A percentile compares a stretch with the other conserved stretches of the same genome.
Conservation (phyloP, 1,284 basidiomycete genomes). For the Ustilago cynodontis region DNA sequence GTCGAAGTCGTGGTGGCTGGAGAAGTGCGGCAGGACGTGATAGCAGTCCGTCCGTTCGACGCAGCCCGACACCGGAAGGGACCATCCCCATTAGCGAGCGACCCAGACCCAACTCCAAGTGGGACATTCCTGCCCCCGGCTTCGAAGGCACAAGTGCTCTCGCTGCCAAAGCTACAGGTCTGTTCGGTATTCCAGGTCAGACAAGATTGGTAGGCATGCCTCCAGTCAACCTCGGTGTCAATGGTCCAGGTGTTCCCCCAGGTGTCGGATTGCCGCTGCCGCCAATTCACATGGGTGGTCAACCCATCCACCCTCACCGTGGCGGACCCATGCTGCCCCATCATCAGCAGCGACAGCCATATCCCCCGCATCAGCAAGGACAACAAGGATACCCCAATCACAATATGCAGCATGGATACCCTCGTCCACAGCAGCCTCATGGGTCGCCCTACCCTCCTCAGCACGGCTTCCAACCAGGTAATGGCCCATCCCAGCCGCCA, state of each 20-base stretch:
- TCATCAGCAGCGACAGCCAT: conserved; percentile 24
- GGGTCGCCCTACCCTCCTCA: conserved; percentile 11
- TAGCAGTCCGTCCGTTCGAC: conserved; percentile 78
- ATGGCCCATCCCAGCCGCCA: conserved; percentile 17
- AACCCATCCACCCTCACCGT: conserved; percentile 35
- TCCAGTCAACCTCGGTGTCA: conserved; percentile 45
- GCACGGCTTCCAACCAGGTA: conserved; percentile 12
- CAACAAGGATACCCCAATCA: conserved; percentile 10
- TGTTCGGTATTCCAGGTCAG: conserved; percentile 91
- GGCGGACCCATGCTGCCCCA: conserved; percentile 29
- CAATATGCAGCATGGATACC: conserved; percentile 15
- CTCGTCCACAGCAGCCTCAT: conserved; percentile 17
- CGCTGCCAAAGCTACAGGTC: conserved; percentile 96
- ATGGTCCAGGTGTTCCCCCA: conserved; percentile 47
- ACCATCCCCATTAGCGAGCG: conserved; percentile 85
- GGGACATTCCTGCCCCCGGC: conserved; percentile 94
- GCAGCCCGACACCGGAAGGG: conserved; percentile 91
- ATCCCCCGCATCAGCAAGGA: conserved; percentile 20
- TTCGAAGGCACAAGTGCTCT: conserved; percentile 94
- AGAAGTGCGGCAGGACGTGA: conserved; percentile 44
- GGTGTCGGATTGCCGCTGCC: conserved; percentile 73
- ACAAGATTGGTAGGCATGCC: conserved; percentile 79
- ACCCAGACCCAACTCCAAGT: conserved; percentile 86
- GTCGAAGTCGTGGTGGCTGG: conserved; percentile 71
- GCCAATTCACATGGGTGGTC: conserved; percentile 76